Evolutionary conservation across 257 asterid species (phyloP), one percentile per base, ranked within the genome.

Genomic region (Coffea canephora): DNA sequence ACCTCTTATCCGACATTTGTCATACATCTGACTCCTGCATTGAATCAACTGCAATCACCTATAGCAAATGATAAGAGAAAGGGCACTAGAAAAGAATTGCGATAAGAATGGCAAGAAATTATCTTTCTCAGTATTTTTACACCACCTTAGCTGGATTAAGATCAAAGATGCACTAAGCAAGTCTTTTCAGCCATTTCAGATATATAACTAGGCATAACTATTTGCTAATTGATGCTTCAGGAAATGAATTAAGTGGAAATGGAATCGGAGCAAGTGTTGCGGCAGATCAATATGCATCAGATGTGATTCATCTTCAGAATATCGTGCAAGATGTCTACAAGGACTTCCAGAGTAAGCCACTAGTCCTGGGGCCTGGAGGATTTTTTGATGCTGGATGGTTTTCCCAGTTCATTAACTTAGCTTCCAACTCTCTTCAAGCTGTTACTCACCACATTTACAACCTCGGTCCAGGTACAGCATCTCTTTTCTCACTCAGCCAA

Each of bases 371-470:
- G 64, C 99, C 99, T 5, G 99, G 99, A 31, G 97, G 98, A 25
- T 90, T 95, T 85, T 90, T 91, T 12, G 90, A 88, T 69, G 87
- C 82, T 64, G 73, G 74, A 49, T 95, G 99, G 99, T 91, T 89
- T 80, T 68, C 91, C 8, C 48, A 71, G 41, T 91, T 86, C 75
- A 67, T 90, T 57, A 78, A 81, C 8, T 77, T 85, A 81, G 67
- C 97, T 46, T 73, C 90, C 5, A 72, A 77, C 41, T 86, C 91
- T 34, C 92, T 95, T 79, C 91, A 93, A 75, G 97, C 82, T 8
- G 89, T 83, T 43, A 88, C 99, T 25, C 99, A 95, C 83, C 99
- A 95, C 85, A 91, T 95, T 54, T 95, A 95, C 87, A 93, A 91
- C 78, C 97, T 95, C 8, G 99, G 99, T 27, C 97, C 94, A 81